Percentiles rank a stretch among this genome's conserved stretches.
These are phyloP conservation scores for Pulveroboletus sp. DNA, from an alignment of 768 basidiomycete species.

Conservation along the genomic window DNA sequence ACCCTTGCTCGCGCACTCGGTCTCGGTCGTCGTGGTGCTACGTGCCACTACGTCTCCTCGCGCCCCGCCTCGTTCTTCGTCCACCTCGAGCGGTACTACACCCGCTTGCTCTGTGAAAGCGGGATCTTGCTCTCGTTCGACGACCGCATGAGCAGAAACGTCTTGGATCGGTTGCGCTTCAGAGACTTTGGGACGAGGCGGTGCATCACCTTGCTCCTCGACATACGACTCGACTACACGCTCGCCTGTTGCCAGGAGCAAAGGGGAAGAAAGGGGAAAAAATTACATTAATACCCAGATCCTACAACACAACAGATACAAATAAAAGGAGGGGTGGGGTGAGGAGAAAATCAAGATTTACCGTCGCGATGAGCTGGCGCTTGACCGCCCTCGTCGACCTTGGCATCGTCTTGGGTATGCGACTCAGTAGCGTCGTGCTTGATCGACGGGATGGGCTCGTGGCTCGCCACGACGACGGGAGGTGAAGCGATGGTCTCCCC, in stretches of 20 bases:
- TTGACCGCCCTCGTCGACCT: constrained; percentile 15
- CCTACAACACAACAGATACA: constrained; percentile 24
- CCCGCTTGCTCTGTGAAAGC: constrained; percentile 1
- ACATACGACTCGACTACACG: constrained; percentile 10
- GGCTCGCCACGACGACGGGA: constrained; percentile 21
- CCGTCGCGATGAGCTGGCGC: constrained; percentile 32
- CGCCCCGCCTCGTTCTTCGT: neutral
- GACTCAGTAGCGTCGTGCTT: constrained; percentile 13
- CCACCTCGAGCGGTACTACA: too few species aligned
- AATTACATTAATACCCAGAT: constrained; percentile 31
- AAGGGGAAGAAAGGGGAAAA: neutral
- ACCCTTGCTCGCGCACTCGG: too few species aligned
- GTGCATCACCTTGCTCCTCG: constrained; percentile 12
- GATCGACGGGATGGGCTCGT: constrained; percentile 14
- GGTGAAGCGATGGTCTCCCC: constrained; percentile 20
- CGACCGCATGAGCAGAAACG: neutral
- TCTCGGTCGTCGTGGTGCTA: neutral
- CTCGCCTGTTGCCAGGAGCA: constrained; percentile 23
- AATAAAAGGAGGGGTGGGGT: constrained; percentile 3
- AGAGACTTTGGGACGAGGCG: neutral
- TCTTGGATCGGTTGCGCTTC: constrained; percentile 8
- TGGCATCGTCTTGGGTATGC: constrained; percentile 16
- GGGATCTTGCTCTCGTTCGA: constrained; percentile 4
- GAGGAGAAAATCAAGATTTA: constrained; percentile 40
- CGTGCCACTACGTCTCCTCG: neutral